Evolutionary conservation across 352 stramenopile genomes (phyloP), one percentile per base, ranked within the genome.

Genomic region (Phytophthora pseudosyringae): DNA sequence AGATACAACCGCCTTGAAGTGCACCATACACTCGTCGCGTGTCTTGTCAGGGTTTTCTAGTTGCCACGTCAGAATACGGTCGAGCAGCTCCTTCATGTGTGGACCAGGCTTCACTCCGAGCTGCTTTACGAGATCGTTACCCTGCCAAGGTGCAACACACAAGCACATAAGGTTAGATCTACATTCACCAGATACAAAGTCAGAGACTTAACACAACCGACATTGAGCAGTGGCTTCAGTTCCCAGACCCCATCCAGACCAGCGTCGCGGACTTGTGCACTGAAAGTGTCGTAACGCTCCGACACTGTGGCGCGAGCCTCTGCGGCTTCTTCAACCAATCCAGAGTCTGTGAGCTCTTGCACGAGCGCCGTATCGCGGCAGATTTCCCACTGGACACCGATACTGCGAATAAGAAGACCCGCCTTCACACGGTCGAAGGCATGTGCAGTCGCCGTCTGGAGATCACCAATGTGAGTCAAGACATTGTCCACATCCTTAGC

Each of bases 201-300:
- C 6, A 32, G 4, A 32, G 4, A 48, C 2, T 51, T 39, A 25
- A 45, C 32, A 18, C 8, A 9, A 64, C 76, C 53, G 70, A 93
- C 84, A 73, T 90, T 90, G 1, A 93, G 69, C 33, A 93, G 52
- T 15, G 85, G 80, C 62, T 88, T 88, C 31, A 90, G 61, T 21
- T 88, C 59, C 82, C 82, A 93, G 9, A 90, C 79, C 1, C 58
- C 64, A 5, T 71, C 47, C 1, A 93, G 69, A 21, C 61, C 75
- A 16, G 67, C 45, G 2, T 64, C 59, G 0, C 25, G 45, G 43
- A 90, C 56, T 3, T 72, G 50, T 3, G 55, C 39, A 18, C 62
- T 59, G 31, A 93, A 85, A 16, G 43, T 46, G 3, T 73, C 41
- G 53, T 90, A 91, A 38, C 74, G 71, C 21, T 67, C 38, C 3